Percentiles rank a stretch among this genome's conserved stretches.
Conservation (phyloP, 2,329 filamentous ascomycete species). For the Fusarium mangiferae region DNA sequence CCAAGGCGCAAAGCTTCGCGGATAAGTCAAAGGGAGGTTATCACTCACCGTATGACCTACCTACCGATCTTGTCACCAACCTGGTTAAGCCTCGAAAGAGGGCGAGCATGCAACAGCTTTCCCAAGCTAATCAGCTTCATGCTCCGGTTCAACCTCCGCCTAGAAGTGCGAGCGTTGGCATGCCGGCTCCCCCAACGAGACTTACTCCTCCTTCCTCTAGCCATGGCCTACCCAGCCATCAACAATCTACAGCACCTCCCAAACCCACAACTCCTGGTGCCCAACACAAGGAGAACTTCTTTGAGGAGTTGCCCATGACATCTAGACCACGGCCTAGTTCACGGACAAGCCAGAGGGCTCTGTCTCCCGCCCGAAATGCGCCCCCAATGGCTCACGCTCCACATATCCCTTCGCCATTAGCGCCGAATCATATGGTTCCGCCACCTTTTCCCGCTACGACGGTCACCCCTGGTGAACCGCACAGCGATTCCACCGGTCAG, state of each 20-base stretch:
- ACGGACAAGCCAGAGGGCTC: slow-evolving; percentile 59
- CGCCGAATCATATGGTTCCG: slow-evolving; percentile 35
- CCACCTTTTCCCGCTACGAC: slow-evolving; percentile 22
- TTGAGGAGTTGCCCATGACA: slow-evolving; percentile 78
- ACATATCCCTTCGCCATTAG: slow-evolving; percentile 43
- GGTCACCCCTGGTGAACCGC: slow-evolving; percentile 15
- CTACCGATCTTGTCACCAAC: slow-evolving; percentile 75
- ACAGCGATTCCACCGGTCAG: slow-evolving; percentile 16
- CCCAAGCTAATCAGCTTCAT: slow-evolving; percentile 54
- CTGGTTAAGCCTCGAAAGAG: slow-evolving; percentile 74
- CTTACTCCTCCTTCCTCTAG: slow-evolving; percentile 50
- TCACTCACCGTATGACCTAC: slow-evolving; percentile 92
- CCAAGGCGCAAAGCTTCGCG: slow-evolving; percentile 82
- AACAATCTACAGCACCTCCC: slow-evolving; percentile 47
- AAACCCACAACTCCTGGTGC: slow-evolving; percentile 51
- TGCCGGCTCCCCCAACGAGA: slow-evolving; percentile 44
- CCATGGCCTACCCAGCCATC: slow-evolving; percentile 45
- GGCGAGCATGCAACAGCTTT: slow-evolving; percentile 66
- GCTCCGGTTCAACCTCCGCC: slow-evolving; percentile 56
- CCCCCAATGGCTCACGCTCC: slow-evolving; percentile 40
- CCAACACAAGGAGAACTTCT: slow-evolving; percentile 69
- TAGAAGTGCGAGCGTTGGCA: slow-evolving; percentile 70
- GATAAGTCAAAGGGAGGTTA: slow-evolving; percentile 94
- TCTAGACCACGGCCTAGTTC: slow-evolving; percentile 70
- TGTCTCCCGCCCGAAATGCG: slow-evolving; percentile 55